Conservation (phyloP, 768 basidiomycete species). For the Kwoniella shandongensis region DNA sequence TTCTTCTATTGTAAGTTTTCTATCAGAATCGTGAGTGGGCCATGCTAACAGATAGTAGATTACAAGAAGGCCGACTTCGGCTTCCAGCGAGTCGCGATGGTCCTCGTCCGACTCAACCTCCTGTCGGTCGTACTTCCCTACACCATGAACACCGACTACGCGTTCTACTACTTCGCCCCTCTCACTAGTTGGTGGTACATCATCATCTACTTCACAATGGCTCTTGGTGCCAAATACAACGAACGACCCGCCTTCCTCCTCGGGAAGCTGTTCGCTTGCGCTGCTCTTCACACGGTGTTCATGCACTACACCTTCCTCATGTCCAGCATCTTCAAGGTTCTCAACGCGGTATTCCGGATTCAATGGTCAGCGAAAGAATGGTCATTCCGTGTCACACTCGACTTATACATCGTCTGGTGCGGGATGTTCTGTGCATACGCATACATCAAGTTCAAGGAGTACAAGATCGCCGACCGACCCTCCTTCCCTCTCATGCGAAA, state of each 20-base stretch:
- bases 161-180: constrained; percentile 87
- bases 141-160: constrained; percentile 87
- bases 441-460: constrained; percentile 72
- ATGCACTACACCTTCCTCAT: constrained; percentile 67
- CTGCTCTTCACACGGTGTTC: constrained; percentile 64
- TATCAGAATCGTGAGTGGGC: not conserved
- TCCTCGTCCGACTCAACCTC: constrained; percentile 78
- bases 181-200: constrained; percentile 82
- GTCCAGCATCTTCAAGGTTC: constrained; percentile 64
- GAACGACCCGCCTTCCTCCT: constrained; percentile 67
- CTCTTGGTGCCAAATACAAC: constrained; percentile 70
- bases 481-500: constrained; percentile 65
- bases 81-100: constrained; percentile 71
- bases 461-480: constrained; percentile 67
- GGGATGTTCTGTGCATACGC: constrained; percentile 78
- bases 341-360: constrained; percentile 69
- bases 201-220: constrained; percentile 79
- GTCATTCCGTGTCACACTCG: constrained; percentile 82
- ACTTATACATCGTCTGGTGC: constrained; percentile 82
- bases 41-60: constrained; percentile 51
- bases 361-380: constrained; percentile 84
- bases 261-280: constrained; percentile 68
- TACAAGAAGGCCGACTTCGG: constrained; percentile 85
- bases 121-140: constrained; percentile 79
- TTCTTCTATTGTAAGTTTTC: constrained; percentile 64